These are phyloP conservation scores for Capronia epimyces DNA, from an alignment of 2,329 filamentous ascomycete genomes.

Conservation along the genomic window DNA sequence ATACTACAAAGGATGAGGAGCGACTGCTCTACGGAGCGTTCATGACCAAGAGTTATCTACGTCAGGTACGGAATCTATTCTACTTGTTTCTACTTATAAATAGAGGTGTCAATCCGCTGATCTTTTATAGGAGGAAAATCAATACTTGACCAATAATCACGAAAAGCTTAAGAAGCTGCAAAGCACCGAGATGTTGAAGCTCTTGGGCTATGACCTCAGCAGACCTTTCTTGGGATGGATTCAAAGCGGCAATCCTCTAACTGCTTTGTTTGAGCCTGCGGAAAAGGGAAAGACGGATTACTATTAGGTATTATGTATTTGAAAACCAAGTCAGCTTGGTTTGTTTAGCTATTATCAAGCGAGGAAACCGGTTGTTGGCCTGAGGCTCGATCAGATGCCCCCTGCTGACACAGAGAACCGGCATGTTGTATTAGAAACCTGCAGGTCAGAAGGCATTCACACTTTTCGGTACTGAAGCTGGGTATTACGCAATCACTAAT, in stretches of 20 bases:
- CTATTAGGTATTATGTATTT: not conserved
- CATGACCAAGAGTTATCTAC: constrained; percentile 26
- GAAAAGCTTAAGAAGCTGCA: constrained; percentile 21
- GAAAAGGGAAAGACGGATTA: too few relatives aligned
- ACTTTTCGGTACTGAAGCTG: too few relatives aligned
- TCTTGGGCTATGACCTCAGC: constrained; percentile 30
- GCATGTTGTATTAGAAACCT: too few relatives aligned
- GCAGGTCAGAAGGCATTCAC: too few relatives aligned
- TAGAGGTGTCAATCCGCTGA: not conserved
- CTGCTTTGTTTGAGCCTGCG: too few relatives aligned
- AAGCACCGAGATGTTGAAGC: constrained; percentile 24
- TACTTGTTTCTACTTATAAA: not conserved
- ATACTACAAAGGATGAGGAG: constrained; percentile 29
- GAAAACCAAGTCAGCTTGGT: not conserved
- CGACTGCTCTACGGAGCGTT: constrained; percentile 25
- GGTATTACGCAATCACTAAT: too few relatives aligned
- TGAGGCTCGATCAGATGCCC: too few relatives aligned
- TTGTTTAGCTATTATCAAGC: too few relatives aligned
- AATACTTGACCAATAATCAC: constrained; percentile 28
- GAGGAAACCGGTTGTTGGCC: too few relatives aligned
- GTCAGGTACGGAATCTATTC: constrained; percentile 25
- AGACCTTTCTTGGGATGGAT: not conserved
- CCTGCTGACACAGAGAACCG: too few relatives aligned
- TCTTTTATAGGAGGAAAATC: constrained; percentile 14
- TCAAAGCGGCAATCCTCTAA: not conserved